Evolutionary conservation across 2,329 filamentous ascomycete genomes (phyloP).

Genomic region (Pseudovirgaria hyperparasitica): DNA sequence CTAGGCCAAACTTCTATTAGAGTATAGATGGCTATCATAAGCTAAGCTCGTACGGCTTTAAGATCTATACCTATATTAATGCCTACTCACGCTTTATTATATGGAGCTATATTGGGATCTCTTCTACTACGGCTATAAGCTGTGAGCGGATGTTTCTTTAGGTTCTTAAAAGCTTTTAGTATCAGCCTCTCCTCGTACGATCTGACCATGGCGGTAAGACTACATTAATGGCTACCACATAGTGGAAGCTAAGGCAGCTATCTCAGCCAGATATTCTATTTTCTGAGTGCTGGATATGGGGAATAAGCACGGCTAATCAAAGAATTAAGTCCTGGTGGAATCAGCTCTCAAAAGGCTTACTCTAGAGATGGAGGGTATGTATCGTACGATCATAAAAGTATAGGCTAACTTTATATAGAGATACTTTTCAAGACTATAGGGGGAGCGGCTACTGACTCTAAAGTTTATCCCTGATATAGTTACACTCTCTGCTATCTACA

Average conservation of each 20-base stretch:
- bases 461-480: not conserved
- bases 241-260: not conserved
- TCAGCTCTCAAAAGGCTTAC: slow-evolving; percentile 1
- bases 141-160: not conserved
- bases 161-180: slow-evolving; percentile 1
- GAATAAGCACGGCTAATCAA: slow-evolving; percentile 1
- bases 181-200: slow-evolving; percentile 1
- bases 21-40: slow-evolving; percentile 1
- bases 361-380: slow-evolving; percentile 1
- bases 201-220: slow-evolving; percentile 1
- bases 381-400: not conserved
- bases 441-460: not conserved
- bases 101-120: slow-evolving; percentile 1
- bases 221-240: not conserved
- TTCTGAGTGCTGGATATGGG: slow-evolving; percentile 1
- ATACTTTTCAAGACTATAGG: slow-evolving; percentile 1
- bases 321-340: slow-evolving; percentile 1
- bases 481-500: slow-evolving; percentile 1
- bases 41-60: not conserved
- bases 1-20: slow-evolving; percentile 1
- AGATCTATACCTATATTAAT: slow-evolving; percentile 2
- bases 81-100: slow-evolving; percentile 1
- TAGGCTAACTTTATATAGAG: not conserved
- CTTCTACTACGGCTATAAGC: slow-evolving; percentile 1
- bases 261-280: slow-evolving; percentile 1